Base-by-base conservation (phyloP, 2,329 filamentous ascomycete species). In the Verticillium alfalfae region DNA sequence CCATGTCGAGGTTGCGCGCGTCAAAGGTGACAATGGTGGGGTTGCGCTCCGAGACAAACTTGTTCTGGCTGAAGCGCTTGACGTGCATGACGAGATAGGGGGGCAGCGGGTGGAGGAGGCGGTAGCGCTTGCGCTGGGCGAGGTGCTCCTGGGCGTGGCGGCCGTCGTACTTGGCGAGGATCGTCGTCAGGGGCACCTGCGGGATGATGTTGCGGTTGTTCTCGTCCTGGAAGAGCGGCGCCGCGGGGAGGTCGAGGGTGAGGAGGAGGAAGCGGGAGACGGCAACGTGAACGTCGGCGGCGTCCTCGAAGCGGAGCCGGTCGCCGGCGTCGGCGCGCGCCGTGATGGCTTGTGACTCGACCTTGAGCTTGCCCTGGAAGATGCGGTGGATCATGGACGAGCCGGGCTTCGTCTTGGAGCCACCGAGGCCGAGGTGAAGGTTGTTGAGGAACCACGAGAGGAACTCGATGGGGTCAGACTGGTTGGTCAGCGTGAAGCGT, bases 11-110 rank as follows among this genome's bases (percentile, higher is more conserved):
- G 52, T 89, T 71, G 64, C 89, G 84, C 5, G 92, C 89, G 66
- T 94, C 92, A 75, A 98, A 99, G 0, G 94, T 98, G 66, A 99
- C 95, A 70, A 99, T 99, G 10, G 95, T 99, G 1, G 94, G 95
- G 74, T 99, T 99, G 58, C 95, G 90, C 77, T 98, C 94, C 2
- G 90, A 86, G 22, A 99, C 91, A 71, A 99, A 99, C 74, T 97
- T 97, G 81, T 99, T 99, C 67, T 90, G 88, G 67, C 89, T 92
- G 82, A 99, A 99, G 68, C 95, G 92, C 79, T 98, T 98, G 79
- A 98, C 89, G 79, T 99, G 94, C 78, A 99, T 92, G 60, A 95
- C 81, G 18, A 99, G 86, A 72, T 90, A 98, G 0, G 93, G 94
- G 0, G 95, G 95, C 0, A 99, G 82, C 0, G 95, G 95, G 70